phyloP scores from a whole-genome alignment of 2,329 filamentous ascomycete genomes.

The Teratosphaeria zuluensis region DNA sequence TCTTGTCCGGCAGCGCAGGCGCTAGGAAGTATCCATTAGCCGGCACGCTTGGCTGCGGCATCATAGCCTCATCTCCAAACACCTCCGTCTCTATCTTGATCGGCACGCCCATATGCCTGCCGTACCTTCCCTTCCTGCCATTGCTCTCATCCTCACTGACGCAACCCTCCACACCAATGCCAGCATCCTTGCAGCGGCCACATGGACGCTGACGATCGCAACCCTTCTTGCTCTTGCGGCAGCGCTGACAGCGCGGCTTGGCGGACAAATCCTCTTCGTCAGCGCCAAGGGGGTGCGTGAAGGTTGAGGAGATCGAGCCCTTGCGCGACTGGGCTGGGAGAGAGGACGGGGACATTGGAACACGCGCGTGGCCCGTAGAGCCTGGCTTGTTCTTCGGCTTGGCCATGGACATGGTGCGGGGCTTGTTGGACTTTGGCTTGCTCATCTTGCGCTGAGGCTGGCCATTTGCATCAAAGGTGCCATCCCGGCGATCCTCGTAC shows the following conservation, averaged over 20 bases:
- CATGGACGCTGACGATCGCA: slow-evolving; percentile 95
- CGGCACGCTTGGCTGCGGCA: slow-evolving; percentile 16
- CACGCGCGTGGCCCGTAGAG: slow-evolving; percentile 22
- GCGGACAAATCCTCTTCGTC: slow-evolving; percentile 88
- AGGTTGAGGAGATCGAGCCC: slow-evolving; percentile 53
- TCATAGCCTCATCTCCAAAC: slow-evolving; percentile 5
- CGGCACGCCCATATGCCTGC: slow-evolving; percentile 58
- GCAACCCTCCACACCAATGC: slow-evolving; percentile 84
- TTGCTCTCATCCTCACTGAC: slow-evolving; percentile 97
- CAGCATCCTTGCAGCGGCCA: slow-evolving; percentile 89
- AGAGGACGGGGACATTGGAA: slow-evolving; percentile 48
- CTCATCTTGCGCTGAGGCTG: slow-evolving; percentile 33
- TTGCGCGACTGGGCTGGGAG: slow-evolving; percentile 63
- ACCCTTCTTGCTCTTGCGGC: slow-evolving; percentile 98
- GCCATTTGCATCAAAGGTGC: slow-evolving; percentile 45
- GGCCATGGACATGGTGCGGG: slow-evolving; percentile 30
- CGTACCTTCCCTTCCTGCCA: slow-evolving; percentile 87
- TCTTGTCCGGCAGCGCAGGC: slow-evolving; percentile 43
- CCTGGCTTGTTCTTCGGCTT: slow-evolving; percentile 43
- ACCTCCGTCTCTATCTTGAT: slow-evolving; percentile 45
- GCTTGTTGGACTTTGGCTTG: slow-evolving; percentile 35
- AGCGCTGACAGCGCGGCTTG: slow-evolving; percentile 94
- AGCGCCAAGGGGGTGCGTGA: slow-evolving; percentile 46
- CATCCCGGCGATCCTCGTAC: slow-evolving; percentile 44
- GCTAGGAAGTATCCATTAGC: slow-evolving; percentile 23